Evolutionary conservation across 257 asterid species (phyloP).

Genomic region (Lithospermum erythrorhizon): DNA sequence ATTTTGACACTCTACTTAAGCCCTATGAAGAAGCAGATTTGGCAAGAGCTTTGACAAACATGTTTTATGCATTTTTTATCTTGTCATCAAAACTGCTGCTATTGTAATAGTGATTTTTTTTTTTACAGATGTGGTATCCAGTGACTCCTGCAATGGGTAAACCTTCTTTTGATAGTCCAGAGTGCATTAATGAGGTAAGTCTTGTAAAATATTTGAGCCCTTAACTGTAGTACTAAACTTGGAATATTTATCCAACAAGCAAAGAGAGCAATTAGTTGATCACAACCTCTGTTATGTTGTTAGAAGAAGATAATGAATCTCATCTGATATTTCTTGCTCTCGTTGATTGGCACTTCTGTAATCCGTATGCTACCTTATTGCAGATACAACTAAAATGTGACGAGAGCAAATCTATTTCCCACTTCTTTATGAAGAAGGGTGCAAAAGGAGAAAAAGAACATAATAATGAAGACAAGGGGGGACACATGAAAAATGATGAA

Average conservation of each 20-base stretch:
- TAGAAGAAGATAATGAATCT: no score
- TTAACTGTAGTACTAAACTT: background rate
- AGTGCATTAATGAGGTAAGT: conserved; percentile 77
- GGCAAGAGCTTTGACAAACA: conserved; percentile 30
- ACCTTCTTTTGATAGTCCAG: conserved; percentile 73
- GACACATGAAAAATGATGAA: conserved; percentile 19
- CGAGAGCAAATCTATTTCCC: conserved; percentile 55
- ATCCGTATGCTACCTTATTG: background rate
- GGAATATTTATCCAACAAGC: background rate
- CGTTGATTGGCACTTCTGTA: background rate
- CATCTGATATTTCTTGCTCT: background rate
- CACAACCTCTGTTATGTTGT: no score
- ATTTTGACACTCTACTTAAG: conserved; percentile 53
- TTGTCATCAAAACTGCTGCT: conserved; percentile 5
- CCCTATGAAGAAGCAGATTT: conserved; percentile 73
- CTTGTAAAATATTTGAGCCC: background rate
- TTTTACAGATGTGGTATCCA: conserved; percentile 72
- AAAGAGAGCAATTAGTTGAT: no score
- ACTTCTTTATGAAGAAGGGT: conserved; percentile 59
- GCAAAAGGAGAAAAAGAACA: conserved; percentile 15
- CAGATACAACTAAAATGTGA: conserved; percentile 57
- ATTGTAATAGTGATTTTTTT: conserved; percentile 7
- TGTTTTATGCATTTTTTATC: background rate
- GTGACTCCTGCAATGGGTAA: conserved; percentile 90
- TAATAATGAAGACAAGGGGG: conserved; percentile 32